A percentile compares a stretch with the other conserved stretches of the same genome.
Conservation (phyloP, 2,329 filamentous ascomycete genomes). For the Fusarium graminum region DNA sequence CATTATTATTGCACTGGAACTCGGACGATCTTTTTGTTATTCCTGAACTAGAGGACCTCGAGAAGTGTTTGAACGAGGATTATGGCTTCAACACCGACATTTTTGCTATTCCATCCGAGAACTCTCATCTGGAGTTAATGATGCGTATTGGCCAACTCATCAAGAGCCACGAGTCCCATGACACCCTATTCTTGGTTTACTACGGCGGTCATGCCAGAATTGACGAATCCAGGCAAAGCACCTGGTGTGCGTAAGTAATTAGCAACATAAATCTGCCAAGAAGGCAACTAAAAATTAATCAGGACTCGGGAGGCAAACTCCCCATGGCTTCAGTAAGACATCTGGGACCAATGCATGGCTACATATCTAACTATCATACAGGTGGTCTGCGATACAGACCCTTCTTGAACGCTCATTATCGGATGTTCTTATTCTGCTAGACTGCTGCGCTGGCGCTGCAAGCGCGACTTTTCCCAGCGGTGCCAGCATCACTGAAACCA, state of each 20-base stretch:
- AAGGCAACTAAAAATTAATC: constrained; percentile 20
- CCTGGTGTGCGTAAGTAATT: constrained; percentile 68
- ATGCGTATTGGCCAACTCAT: constrained; percentile 68
- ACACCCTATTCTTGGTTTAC: constrained; percentile 70
- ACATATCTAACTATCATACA: constrained; percentile 39
- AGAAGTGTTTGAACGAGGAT: constrained; percentile 66
- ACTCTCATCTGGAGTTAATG: constrained; percentile 70
- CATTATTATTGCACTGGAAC: constrained; percentile 68
- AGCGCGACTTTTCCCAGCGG: constrained; percentile 71
- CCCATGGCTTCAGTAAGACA: constrained; percentile 66
- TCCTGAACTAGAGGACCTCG: constrained; percentile 68
- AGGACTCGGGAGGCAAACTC: constrained; percentile 65
- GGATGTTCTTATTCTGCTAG: constrained; percentile 69
- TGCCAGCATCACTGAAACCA: constrained; percentile 71
- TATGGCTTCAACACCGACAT: constrained; percentile 70
- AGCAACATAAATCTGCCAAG: background rate
- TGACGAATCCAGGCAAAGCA: constrained; percentile 70
- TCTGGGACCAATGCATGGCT: background rate
- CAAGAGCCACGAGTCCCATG: constrained; percentile 67
- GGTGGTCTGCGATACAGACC: constrained; percentile 72
- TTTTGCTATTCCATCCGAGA: constrained; percentile 70
- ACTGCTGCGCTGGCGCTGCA: constrained; percentile 71
- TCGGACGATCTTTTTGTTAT: constrained; percentile 70
- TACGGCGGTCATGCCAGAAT: constrained; percentile 72
- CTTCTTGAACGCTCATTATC: constrained; percentile 68